Percentiles rank a stretch among this genome's conserved stretches.
These are phyloP conservation scores for Eugenia klotzschiana DNA, from an alignment of 441 rosid genomes.

Conservation along the genomic window DNA sequence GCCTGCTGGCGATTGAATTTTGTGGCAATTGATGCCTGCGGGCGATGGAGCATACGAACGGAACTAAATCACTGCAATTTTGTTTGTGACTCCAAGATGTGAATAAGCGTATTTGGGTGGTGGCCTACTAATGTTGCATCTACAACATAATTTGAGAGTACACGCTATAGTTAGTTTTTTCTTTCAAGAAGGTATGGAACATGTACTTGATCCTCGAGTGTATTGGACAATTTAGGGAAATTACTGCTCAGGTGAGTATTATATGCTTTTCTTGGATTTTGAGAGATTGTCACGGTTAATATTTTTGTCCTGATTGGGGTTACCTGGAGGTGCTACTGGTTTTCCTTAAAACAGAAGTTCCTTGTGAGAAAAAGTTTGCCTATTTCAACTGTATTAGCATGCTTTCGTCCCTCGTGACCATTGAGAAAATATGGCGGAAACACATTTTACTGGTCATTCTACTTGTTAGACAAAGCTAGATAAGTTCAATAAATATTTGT, in stretches of 20 bases:
- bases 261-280: not conserved
- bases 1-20: not conserved
- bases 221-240: not conserved
- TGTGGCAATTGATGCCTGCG: not conserved
- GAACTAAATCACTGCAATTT: not conserved
- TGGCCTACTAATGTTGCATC: not conserved
- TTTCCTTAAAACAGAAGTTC: not conserved
- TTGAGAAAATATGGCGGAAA: not conserved
- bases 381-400: not conserved
- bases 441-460: not conserved
- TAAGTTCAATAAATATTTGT: not conserved
- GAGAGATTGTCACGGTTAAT: not conserved
- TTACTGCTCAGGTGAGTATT: not conserved
- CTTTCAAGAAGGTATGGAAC: not conserved
- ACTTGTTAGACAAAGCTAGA: not conserved
- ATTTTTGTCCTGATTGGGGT: not conserved
- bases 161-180: not conserved
- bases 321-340: not conserved
- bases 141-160: not conserved
- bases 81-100: not conserved
- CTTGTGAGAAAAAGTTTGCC: not conserved
- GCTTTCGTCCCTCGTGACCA: not conserved
- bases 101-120: not conserved
- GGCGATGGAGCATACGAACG: not conserved
- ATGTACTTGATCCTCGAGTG: not conserved